A percentile compares a stretch with the other conserved stretches of the same genome.
Evolutionary conservation across 2,329 filamentous ascomycete genomes (phyloP).

Genomic region (Trichoderma hamatum): DNA sequence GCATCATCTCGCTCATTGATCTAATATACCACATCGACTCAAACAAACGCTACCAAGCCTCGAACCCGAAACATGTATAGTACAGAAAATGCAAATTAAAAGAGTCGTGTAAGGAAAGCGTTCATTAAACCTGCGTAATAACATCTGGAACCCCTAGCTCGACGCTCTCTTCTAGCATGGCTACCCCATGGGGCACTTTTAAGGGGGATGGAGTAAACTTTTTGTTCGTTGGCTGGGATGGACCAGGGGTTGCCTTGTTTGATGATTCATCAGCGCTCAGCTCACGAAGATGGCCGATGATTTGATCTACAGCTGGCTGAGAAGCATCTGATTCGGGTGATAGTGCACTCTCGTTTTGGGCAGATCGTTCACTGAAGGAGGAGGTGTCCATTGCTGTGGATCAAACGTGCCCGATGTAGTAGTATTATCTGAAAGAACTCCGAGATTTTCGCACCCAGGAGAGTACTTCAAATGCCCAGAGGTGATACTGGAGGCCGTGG

Average conservation of each 20-base stretch:
- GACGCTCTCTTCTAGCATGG: constrained; percentile 60
- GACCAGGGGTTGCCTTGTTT: not conserved
- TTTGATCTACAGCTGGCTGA: not conserved
- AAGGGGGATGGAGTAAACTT: constrained; percentile 39
- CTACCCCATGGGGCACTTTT: constrained; percentile 55
- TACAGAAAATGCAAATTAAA: not conserved
- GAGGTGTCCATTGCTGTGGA: constrained; percentile 30
- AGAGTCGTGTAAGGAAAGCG: not conserved
- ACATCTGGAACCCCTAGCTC: constrained; percentile 51
- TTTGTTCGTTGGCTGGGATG: not conserved
- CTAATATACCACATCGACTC: not conserved
- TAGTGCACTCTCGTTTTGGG: not conserved
- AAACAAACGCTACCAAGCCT: constrained; percentile 7
- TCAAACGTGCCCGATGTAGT: not conserved
- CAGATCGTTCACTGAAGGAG: constrained; percentile 26
- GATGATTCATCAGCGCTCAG: constrained; percentile 9
- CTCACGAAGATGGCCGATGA: constrained; percentile 6
- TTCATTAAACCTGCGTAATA: constrained; percentile 34
- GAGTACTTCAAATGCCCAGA: constrained; percentile 33
- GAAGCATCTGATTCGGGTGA: not conserved
- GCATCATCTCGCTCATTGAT: not conserved
- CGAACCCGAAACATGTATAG: not conserved
- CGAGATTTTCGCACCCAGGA: constrained; percentile 34
- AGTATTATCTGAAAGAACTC: constrained; percentile 6
- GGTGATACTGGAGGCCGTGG: not conserved